Evolutionary conservation across 2,329 filamentous ascomycete genomes (phyloP), one percentile per base, ranked within the genome.

Genomic region (Ascochyta rabiei): DNA sequence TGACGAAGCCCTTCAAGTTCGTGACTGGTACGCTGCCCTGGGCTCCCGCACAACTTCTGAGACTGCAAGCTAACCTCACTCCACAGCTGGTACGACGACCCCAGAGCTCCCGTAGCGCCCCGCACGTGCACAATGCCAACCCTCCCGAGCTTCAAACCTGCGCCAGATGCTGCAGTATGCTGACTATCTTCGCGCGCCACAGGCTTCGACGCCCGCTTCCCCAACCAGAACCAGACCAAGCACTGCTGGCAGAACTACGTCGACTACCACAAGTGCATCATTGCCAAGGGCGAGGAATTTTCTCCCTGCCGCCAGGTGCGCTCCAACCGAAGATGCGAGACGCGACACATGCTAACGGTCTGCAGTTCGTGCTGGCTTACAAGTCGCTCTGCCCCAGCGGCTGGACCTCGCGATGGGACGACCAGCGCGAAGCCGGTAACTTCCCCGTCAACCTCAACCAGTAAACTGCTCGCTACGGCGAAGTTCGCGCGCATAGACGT

Each of bases 201-300:
- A 97, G 95, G 95, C 84, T 96, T 96, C 84, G 95, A 99, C 79
- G 95, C 95, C 80, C 93, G 95, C 79, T 99, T 98, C 84, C 95
- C 95, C 76, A 96, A 99, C 85, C 83, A 87, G 84, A 99, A 99
- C 84, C 91, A 95, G 79, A 88, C 93, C 82, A 97, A 97, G 89
- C 93, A 99, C 87, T 99, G 95, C 91, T 99, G 95, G 95, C 96
- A 99, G 81, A 99, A 99, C 87, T 99, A 99, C 82, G 95, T 99
- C 83, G 95, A 99, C 81, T 98, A 99, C 86, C 91, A 99, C 88
- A 99, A 99, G 87, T 99, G 95, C 85, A 92, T 97, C 80, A 84
- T 89, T 77, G 93, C 93, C 81, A 98, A 98, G 87, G 93, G 93
- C 80, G 93, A 98, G 84, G 93, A 97, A 77, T 98, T 98, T 80